These are phyloP conservation scores for Chytridium lagenaria DNA, from an alignment of 371 early-diverging fungal genomes.

Conservation along the genomic window DNA sequence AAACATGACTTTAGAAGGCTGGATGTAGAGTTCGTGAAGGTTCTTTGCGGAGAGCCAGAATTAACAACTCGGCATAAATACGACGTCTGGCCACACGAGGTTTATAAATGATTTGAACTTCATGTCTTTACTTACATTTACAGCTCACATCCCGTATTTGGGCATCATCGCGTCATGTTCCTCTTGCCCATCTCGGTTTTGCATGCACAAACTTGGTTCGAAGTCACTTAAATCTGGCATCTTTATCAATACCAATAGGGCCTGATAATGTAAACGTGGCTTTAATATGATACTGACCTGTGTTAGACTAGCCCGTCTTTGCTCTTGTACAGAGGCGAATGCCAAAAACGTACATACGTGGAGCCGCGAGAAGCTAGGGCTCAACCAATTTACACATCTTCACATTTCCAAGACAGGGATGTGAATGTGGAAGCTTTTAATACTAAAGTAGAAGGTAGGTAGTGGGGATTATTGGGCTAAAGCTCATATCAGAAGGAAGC, in stretches of 20 bases:
- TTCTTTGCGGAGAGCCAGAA: background rate
- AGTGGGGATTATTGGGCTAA: background rate
- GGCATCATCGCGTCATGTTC: background rate
- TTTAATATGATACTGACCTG: conserved; percentile 8
- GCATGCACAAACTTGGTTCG: background rate
- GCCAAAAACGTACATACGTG: background rate
- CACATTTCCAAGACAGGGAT: background rate
- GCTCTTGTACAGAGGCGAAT: background rate
- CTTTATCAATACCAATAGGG: too few species aligned
- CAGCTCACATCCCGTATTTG: background rate
- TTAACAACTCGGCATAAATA: background rate
- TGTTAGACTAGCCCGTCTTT: background rate
- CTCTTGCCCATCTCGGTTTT: background rate
- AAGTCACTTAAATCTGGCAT: background rate
- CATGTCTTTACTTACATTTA: background rate
- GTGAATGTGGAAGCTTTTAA: background rate
- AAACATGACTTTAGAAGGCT: background rate
- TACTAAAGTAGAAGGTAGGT: background rate
- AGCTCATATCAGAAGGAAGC: too few species aligned
- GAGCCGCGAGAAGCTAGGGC: background rate
- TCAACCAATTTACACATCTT: background rate
- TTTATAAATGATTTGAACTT: background rate
- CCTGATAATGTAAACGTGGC: too few species aligned
- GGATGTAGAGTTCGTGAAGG: conserved; percentile 6
- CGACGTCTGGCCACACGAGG: conserved; percentile 19